phyloP scores from a whole-genome alignment of 1,284 basidiomycete genomes.

The Hortiboletus rubellus region DNA sequence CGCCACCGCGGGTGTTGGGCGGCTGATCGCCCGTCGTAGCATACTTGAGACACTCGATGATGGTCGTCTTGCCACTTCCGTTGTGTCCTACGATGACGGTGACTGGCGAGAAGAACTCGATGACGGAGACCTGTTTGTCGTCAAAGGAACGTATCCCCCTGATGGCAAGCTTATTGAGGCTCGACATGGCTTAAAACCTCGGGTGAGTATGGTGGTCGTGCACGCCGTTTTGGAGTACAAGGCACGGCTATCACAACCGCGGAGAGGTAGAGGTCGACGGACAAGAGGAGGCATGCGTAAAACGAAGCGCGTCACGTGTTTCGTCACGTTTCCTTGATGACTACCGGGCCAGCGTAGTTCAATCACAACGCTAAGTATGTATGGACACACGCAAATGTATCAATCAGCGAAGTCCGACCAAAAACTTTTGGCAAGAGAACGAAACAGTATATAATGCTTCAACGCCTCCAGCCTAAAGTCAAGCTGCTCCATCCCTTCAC shows the following conservation, averaged over 20 bases:
- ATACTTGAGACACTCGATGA: constrained; percentile 99
- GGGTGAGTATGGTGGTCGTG: not conserved
- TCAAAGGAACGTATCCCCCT: constrained; percentile 90
- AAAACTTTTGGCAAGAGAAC: too few relatives aligned
- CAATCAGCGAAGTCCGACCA: too few relatives aligned
- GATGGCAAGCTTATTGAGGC: constrained; percentile 84
- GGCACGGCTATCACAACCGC: too few relatives aligned
- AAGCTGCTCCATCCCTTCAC: not conserved
- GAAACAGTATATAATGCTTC: too few relatives aligned
- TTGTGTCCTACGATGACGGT: constrained; percentile 99
- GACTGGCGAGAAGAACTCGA: constrained; percentile 97
- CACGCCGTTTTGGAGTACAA: not conserved
- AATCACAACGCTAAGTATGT: too few relatives aligned
- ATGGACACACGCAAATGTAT: too few relatives aligned
- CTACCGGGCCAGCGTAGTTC: too few relatives aligned
- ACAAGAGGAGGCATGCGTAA: too few relatives aligned
- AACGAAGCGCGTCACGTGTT: too few relatives aligned
- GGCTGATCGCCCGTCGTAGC: constrained; percentile 98
- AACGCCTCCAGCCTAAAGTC: not conserved
- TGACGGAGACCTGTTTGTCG: constrained; percentile 92
- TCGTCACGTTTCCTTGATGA: too few relatives aligned
- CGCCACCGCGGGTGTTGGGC: constrained; percentile 96
- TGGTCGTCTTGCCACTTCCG: constrained; percentile 98
- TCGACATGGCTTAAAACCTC: constrained; percentile 59
- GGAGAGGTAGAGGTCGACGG: too few relatives aligned